Evolutionary conservation across 2,329 filamentous ascomycete species (phyloP), one percentile per base, ranked within the genome.

Genomic region (Escovopsis weberi): DNA sequence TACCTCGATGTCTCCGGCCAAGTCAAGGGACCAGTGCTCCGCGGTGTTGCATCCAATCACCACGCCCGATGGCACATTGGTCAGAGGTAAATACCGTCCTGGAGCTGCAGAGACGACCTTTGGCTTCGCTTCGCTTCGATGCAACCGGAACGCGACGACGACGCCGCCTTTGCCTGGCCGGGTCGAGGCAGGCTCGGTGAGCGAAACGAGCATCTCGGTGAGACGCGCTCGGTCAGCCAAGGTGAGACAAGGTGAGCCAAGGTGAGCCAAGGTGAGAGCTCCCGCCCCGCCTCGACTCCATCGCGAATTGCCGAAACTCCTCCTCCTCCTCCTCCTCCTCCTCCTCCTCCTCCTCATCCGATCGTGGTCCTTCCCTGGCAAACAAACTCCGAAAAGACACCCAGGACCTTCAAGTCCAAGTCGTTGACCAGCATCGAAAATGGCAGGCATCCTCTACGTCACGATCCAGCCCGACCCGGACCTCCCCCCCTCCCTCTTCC

Each of bases 391-490:
- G 19, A 18, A 12, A 10, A 35, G 15, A 35, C 12, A 35, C 10
- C 9, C 30, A 51, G 42, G 41, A 64, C 63, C 23, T 23, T 23
- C 15, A 15, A 15, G 15, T 15, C 2, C 15, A 15, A 15, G 15
- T 15, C 2, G 15, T 15, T 15, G 15, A 15, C 15, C 15, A 15
- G 15, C 15, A 15, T 15, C 15, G 15, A 15, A 15, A 15, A 67
- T 61, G 43, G 74, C 74, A 9, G 85, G 85, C 46, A 77, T 87
- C 54, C 78, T 94, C 55, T 86, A 81, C 59, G 86, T 94, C 51
- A 87, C 84, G 12, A 93, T 93, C 81, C 79, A 88, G 62, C 85
- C 85, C 53, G 71, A 74, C 59, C 68, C 74, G 44, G 72, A 71
- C 50, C 70, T 86, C 52, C 68, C 79, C 43, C 62, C 72, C 39